Evolutionary conservation across 495 filamentous ascomycete species (phyloP), one percentile per base, ranked within the genome.

Genomic region (Aspergillus wentii): DNA sequence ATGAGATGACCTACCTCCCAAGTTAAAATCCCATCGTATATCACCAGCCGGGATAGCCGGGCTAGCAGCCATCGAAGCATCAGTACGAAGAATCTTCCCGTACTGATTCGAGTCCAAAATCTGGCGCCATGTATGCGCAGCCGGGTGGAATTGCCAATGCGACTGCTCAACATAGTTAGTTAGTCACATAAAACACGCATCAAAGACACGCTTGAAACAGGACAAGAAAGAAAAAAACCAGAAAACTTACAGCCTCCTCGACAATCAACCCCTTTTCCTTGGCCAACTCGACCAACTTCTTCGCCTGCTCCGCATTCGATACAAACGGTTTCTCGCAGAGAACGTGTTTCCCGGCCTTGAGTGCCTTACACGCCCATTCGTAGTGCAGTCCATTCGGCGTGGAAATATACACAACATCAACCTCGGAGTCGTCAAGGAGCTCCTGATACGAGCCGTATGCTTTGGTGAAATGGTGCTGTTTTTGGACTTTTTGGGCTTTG

Each of bases 271-370:
- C 35, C 33, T 22, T 49, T 16, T 37, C 39, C 23, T 60, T 45
- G 7, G 61, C 57, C 16, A 49, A 46, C 32, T 46, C 47, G 55
- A 76, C 74, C 27, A 78, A 54, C 4, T 43, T 36, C 21, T 47
- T 44, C 10, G 75, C 74, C 47, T 79, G 73, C 5, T 33, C 40
- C 18, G 59, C 48, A 48, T 78, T 82, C 18, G 68, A 69, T 2
- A 62, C 60, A 8, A 67, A 68, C 2, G 75, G 74, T 49, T 80
- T 78, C 46, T 80, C 78, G 9, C 75, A 52, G 3, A 82, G 61
- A 19, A 82, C 75, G 52, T 80, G 77, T 48, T 80, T 80, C 1
- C 72, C 71, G 2, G 61, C 64, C n/a, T 55, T 46, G 18, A 82
- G 56, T 9, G 73, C 54, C 36, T 66, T 68, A 30, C 69, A 25